These are phyloP conservation scores for Fusarium phyllophilum DNA, from an alignment of 2,329 filamentous ascomycete species.

Conservation along the genomic window DNA sequence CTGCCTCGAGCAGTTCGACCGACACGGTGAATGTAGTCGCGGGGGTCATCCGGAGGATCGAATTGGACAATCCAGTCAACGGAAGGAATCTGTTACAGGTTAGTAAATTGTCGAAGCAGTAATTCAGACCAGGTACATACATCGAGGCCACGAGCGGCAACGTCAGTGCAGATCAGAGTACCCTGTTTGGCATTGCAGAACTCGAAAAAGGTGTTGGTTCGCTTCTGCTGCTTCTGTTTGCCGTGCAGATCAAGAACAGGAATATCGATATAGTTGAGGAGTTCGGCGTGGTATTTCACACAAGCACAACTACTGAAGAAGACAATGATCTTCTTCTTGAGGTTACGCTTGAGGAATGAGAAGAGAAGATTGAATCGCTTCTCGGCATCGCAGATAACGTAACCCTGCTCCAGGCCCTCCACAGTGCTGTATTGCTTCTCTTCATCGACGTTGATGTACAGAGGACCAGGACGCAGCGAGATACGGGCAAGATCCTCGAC, in stretches of 20 bases:
- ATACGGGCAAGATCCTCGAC: conserved; percentile 96
- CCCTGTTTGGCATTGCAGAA: conserved; percentile 82
- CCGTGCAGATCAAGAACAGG: conserved; percentile 88
- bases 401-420: conserved; percentile 93
- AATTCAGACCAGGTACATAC: conserved; percentile 54
- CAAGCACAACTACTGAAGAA: conserved; percentile 94
- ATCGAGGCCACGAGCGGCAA: conserved; percentile 93
- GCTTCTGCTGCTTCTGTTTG: conserved; percentile 98
- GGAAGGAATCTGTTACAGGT: conserved; percentile 74
- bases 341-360: conserved; percentile 88
- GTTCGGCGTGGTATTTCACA: conserved; percentile 94
- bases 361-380: conserved; percentile 94
- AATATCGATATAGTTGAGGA: conserved; percentile 97
- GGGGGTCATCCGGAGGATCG: conserved; percentile 90
- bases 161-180: conserved; percentile 94
- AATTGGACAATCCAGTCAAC: conserved; percentile 98
- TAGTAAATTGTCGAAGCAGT: conserved; percentile 1
- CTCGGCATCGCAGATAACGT: conserved; percentile 92
- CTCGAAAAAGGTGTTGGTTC: conserved; percentile 99
- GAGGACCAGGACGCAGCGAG: conserved; percentile 86
- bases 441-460: conserved; percentile 98
- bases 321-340: conserved; percentile 97
- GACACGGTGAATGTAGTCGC: conserved; percentile 95
- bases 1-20: conserved; percentile 91
- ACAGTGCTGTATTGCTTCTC: conserved; percentile 91